Base-by-base conservation (phyloP, 805 yeast genomes). In the Starmerella sirachaensis region DNA sequence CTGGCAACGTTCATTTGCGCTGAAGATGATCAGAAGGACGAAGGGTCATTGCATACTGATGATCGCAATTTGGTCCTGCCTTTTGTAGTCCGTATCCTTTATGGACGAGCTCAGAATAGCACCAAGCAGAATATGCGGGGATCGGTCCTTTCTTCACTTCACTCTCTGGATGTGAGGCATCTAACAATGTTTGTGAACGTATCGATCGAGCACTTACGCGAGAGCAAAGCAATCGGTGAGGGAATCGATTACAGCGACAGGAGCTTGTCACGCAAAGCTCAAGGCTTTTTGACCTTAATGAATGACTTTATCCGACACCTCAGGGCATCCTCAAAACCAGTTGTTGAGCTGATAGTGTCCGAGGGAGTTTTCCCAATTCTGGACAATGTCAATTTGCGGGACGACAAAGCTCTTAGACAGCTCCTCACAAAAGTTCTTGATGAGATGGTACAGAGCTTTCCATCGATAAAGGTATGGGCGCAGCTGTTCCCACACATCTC, bases 51-150 rank as follows among this genome's bases (percentile, higher is more conserved):
- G 37, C 83, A 79, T 45, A 66, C 63, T 6, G 64, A 63, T 3
- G 96, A 91, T 53, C 61, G 68, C 12, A 62, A 56, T 2, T 56
- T 45, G 1, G 66, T 88, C 2, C 71, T 84, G 70, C 91, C 93
- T 1, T 52, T 81, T 21, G 68, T 85, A 4, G 54, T 85, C 33
- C 63, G 95, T 47, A 77, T 91, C 18, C 61, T 91, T 16, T 88
- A 78, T 58, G 97, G 97, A 7, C 69, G 93, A 40, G 83, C 85
- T 7, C 93, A 83, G 58, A 69, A 77, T 55, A 84, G 83, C 42
- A 70, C 76, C 20, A 81, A 81, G 52, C 69, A 72, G 38, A 76
- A 85, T 22, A 69, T 80, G 47, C 79, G 83, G 45, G 68, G 55
- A 27, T 55, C 64, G 0, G 55, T 58, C 2, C 42, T 64, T 13